Evolutionary conservation across 495 filamentous ascomycete genomes (phyloP), one percentile per base, ranked within the genome.

Genomic region (Penicillium samsonianum): DNA sequence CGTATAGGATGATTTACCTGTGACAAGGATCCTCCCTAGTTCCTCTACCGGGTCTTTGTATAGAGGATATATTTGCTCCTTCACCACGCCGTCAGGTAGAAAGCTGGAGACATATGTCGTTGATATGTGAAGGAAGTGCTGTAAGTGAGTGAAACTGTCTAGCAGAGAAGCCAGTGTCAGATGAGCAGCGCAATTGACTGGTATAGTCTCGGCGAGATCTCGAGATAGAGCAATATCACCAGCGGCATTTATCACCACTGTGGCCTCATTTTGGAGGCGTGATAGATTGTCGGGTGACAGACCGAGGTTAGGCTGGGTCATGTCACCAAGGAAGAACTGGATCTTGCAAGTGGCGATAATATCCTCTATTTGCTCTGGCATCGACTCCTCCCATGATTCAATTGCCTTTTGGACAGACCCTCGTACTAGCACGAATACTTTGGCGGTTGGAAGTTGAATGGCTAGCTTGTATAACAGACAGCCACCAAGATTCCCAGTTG

Each of bases 391-490:
- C 62, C 50, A 62, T 40, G 64, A 54, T 11, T 28, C 45, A 2
- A 69, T 50, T 14, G 64, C 56, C 10, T 50, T 26, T 14, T 55
- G 38, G 23, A 56, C 33, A 1, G 61, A 59, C 0, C 52, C 57
- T 0, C 63, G 55, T 22, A 51, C 54, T 3, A 69, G 46, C 0
- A 62, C 56, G 14, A 62, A 65, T 25, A 67, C 57, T 19, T 65
- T 60, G 4, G 46, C 45, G 0, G 58, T 61, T 17, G 64, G 64
- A 16, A 69, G 31, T 20, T 64, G 61, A 11, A 62, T 37, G 0
- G 61, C 45, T 5, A 67, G 57, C 47, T 69, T 69, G 47, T 64
- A 69, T 10, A 69, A 35, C 11, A 69, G 30, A 40, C 67, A 69
- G 1, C 53, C 59, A 0, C 67, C 67, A 7, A 69, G 51, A 16